Conservation (phyloP, 495 filamentous ascomycete genomes). For the Penicillium maclennaniae region DNA sequence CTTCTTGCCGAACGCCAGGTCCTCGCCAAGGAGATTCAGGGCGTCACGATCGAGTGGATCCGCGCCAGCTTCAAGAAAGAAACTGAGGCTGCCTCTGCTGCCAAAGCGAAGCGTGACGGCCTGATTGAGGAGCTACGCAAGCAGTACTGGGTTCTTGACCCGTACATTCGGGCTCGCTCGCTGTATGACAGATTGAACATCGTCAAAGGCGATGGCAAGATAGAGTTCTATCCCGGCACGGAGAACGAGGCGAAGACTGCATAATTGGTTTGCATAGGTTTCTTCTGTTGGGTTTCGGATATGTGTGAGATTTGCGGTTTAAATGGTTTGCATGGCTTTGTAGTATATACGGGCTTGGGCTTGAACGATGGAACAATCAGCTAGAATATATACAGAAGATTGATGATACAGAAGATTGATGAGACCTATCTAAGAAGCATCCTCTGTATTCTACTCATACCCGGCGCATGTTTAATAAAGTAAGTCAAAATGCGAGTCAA, state of each 20-base stretch:
- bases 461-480: too few relatives aligned
- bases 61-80: slow-evolving; percentile 45
- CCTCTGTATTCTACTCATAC: neutral
- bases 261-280: neutral
- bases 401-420: neutral
- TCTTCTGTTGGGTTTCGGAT: neutral
- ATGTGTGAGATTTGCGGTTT: slow-evolving; percentile 1
- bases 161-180: slow-evolving; percentile 67
- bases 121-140: slow-evolving; percentile 59
- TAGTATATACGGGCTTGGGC: slow-evolving; percentile 9
- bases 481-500: neutral
- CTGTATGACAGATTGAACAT: slow-evolving; percentile 73
- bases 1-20: slow-evolving; percentile 56
- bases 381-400: slow-evolving; percentile 5
- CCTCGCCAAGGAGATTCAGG: slow-evolving; percentile 67
- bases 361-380: neutral
- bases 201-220: slow-evolving; percentile 58
- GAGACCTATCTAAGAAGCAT: neutral
- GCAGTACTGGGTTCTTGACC: slow-evolving; percentile 83
- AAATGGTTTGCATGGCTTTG: slow-evolving; percentile 3
- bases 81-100: slow-evolving; percentile 36
- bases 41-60: slow-evolving; percentile 68
- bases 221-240: slow-evolving; percentile 61
- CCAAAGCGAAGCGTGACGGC: slow-evolving; percentile 54
- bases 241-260: slow-evolving; percentile 19